Conservation (phyloP, 768 basidiomycete species). For the Kwoniella sp. region DNA sequence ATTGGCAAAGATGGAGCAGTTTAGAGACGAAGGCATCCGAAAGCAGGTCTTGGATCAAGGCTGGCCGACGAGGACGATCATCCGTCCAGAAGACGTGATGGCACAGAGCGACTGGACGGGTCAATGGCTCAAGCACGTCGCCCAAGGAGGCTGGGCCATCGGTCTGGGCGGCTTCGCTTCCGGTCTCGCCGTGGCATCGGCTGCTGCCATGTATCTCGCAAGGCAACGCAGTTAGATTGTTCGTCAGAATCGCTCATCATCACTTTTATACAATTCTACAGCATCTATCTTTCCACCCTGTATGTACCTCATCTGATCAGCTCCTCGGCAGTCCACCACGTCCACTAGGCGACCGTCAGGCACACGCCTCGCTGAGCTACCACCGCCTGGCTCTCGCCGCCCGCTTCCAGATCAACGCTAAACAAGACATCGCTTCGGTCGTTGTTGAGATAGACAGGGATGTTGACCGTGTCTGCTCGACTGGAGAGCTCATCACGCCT, state of each 20-base stretch:
- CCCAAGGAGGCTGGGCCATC: background rate
- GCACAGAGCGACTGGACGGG: background rate
- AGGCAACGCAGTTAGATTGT: no score
- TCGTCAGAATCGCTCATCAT: no score
- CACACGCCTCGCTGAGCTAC: slow-evolving; percentile 87
- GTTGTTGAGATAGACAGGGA: slow-evolving; percentile 88
- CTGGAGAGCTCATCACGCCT: slow-evolving; percentile 56
- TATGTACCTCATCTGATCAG: no score
- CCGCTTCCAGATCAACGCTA: slow-evolving; percentile 78
- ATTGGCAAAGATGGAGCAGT: slow-evolving; percentile 67
- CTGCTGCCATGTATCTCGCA: background rate
- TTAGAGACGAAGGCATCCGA: slow-evolving; percentile 65
- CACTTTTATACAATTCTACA: background rate
- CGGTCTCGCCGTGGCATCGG: slow-evolving; percentile 1
- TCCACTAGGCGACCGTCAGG: slow-evolving; percentile 62
- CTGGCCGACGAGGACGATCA: slow-evolving; percentile 64
- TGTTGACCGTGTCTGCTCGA: slow-evolving; percentile 56
- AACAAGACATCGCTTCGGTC: slow-evolving; percentile 80
- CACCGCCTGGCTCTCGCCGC: slow-evolving; percentile 59
- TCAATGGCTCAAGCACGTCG: background rate
- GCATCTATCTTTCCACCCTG: no score
- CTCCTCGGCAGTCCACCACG: no score
- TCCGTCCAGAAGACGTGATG: slow-evolving; percentile 35
- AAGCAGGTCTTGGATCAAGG: slow-evolving; percentile 69
- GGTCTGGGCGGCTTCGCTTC: slow-evolving; percentile 4